Evolutionary conservation across 768 basidiomycete genomes (phyloP).

Genomic region (Rhodosporidiobolus sp.): DNA sequence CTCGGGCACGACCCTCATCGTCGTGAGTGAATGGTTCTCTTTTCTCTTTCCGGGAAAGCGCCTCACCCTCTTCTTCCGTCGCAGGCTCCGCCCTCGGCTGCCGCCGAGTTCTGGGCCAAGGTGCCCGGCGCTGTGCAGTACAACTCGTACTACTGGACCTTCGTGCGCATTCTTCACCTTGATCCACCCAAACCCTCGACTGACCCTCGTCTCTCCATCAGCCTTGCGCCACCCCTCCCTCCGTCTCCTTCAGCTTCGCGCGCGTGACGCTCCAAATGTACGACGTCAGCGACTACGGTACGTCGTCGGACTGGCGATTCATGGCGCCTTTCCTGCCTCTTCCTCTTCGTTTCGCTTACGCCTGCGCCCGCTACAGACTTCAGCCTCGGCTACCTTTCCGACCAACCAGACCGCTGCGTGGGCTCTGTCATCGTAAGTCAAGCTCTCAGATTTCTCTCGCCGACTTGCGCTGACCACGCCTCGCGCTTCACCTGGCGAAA

Average conservation of each 20-base stretch:
- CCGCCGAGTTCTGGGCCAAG: conserved; percentile 21
- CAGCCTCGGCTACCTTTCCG: conserved; percentile 50
- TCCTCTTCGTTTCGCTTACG: no score
- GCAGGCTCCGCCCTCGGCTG: conserved; percentile 17
- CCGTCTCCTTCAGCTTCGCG: conserved; percentile 19
- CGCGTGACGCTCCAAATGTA: conserved; percentile 48
- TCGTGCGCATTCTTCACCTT: no score
- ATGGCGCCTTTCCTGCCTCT: neutral
- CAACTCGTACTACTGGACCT: conserved; percentile 20
- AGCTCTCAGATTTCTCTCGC: no score
- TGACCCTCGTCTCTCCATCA: neutral
- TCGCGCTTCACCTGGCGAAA: no score
- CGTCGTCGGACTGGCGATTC: neutral
- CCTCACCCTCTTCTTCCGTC: neutral
- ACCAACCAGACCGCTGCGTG: conserved; percentile 18
- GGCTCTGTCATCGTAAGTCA: conserved; percentile 46
- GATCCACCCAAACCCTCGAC: neutral
- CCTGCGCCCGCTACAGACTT: conserved; percentile 62
- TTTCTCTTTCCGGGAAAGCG: neutral
- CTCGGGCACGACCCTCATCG: conserved; percentile 33
- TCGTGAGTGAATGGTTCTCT: neutral
- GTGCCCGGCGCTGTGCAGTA: conserved; percentile 8
- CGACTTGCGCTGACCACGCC: no score
- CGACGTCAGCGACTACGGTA: conserved; percentile 3
- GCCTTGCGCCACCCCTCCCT: conserved; percentile 45